Evolutionary conservation across 352 stramenopile species (phyloP), one percentile per base, ranked within the genome.

Genomic region (Plasmopara viticola): DNA sequence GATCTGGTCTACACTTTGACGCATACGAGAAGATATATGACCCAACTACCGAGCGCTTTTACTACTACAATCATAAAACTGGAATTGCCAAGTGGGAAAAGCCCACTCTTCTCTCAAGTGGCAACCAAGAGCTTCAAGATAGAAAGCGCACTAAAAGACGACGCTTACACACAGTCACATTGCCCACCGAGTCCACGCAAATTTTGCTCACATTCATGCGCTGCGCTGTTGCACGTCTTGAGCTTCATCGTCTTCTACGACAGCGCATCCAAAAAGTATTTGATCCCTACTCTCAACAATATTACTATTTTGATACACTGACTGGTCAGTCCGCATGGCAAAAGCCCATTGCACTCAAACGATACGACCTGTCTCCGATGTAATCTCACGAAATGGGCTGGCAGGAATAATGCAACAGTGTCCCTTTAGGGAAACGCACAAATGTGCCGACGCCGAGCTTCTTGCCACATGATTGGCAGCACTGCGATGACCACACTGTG

Each of bases 231-330:
- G 78, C 77, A 8, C 66, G 72, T 18, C 72, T 81, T n/a, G 51
- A 78, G 33, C 64, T 87, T 9, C 60, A 78, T 14, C 51, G 44
- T 1, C 42, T 73, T 40, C 54, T 90, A 14, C 47, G 67, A 25
- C 48, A 55, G 15, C 79, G 78, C 28, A 78, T 92, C 17, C 65
- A 89, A 25, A 87, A 86, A 66, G 61, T 90, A 8, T 89, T 70
- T 52, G 82, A 90, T 47, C 61, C 71, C 4, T 63, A 85, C 20
- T 76, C 62, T 44, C 68, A 73, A 48, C 73, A 81, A 38, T 90
- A 76, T 46, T 91, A 89, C 65, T 91, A 91, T 68, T 92, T 87
- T 61, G 79, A 92, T 70, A 78, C 74, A 56, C 63, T 72, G 50
- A 90, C 68, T 30, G 70, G 70, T 13, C 69, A 84, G 64, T 92